These are phyloP conservation scores for Fusarium penzigii DNA, from an alignment of 2,329 filamentous ascomycete genomes.

Conservation along the genomic window DNA sequence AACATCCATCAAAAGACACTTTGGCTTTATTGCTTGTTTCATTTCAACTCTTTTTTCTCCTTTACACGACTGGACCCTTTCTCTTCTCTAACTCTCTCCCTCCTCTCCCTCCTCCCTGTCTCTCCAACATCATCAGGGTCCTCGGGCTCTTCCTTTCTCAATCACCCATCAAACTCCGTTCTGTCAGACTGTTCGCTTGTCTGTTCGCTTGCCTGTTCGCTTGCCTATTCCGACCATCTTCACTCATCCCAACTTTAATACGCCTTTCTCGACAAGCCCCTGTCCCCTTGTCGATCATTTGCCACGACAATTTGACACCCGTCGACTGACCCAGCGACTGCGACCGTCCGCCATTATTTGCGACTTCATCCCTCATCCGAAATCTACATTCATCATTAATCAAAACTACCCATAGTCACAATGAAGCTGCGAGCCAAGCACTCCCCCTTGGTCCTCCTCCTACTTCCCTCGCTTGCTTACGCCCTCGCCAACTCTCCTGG, in stretches of 20 bases:
- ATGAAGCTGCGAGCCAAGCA: constrained; percentile 62
- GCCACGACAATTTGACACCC: neutral
- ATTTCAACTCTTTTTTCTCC: constrained; percentile 1
- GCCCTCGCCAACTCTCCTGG: constrained; percentile 37
- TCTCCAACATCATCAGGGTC: neutral
- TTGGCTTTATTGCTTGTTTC: neutral
- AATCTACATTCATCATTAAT: constrained; percentile 1
- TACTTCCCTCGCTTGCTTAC: constrained; percentile 56
- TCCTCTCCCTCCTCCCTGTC: neutral
- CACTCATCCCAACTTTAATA: neutral
- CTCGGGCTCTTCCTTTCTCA: neutral
- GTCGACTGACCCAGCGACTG: neutral
- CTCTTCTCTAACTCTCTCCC: neutral
- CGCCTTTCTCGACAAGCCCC: neutral
- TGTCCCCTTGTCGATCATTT: neutral
- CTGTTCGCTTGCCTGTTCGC: neutral
- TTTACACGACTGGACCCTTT: neutral
- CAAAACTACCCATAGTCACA: constrained; percentile 25
- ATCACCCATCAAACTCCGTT: neutral
- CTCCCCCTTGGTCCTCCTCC: constrained; percentile 60
- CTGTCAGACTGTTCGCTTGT: neutral
- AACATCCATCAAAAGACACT: constrained; percentile 1
- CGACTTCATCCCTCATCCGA: neutral
- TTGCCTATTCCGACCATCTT: neutral
- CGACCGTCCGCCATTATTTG: neutral